Evolutionary conservation across 257 asterid genomes (phyloP).

Genomic region (Eustoma russellianum): DNA sequence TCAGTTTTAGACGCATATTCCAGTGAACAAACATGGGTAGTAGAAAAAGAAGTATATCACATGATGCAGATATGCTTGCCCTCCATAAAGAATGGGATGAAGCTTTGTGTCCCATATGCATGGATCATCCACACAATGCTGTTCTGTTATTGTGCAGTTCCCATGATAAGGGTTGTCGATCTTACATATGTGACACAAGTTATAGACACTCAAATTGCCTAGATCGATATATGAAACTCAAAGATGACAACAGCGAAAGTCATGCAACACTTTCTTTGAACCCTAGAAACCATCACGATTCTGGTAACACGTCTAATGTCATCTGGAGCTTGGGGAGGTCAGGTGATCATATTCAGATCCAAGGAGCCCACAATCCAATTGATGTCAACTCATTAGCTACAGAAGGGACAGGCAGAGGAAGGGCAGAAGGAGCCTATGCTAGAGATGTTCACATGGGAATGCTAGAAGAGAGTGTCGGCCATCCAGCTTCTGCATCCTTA

Average conservation of each 20-base stretch:
- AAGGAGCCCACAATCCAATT: slow-evolving; percentile 7
- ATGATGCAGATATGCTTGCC: slow-evolving; percentile 55
- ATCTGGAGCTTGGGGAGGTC: slow-evolving; percentile 21
- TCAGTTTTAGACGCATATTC: slow-evolving; percentile 43
- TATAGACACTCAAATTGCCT: slow-evolving; percentile 86
- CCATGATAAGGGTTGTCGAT: slow-evolving; percentile 76
- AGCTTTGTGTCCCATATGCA: slow-evolving; percentile 83
- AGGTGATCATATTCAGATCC: slow-evolving; percentile 11
- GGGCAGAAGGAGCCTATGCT: slow-evolving; percentile 12
- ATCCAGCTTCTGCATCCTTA: slow-evolving; percentile 1
- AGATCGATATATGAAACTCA: slow-evolving; percentile 73
- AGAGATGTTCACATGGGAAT: slow-evolving; percentile 13
- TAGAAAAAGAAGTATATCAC: slow-evolving; percentile 80
- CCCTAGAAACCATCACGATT: slow-evolving; percentile 14
- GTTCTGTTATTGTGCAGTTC: slow-evolving; percentile 89
- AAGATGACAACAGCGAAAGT: slow-evolving; percentile 34
- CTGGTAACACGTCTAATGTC: slow-evolving; percentile 7
- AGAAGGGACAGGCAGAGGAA: slow-evolving; percentile 15
- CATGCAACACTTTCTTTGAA: slow-evolving; percentile 14
- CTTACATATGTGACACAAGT: slow-evolving; percentile 91
- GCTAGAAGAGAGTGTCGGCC: slow-evolving; percentile 13
- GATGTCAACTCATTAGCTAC: slow-evolving; percentile 13
- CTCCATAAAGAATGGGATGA: slow-evolving; percentile 88
- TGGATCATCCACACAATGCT: slow-evolving; percentile 81
- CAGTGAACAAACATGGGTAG: slow-evolving; percentile 90